Conservation (phyloP, 768 basidiomycete genomes). For the Tulasnella sp. region DNA sequence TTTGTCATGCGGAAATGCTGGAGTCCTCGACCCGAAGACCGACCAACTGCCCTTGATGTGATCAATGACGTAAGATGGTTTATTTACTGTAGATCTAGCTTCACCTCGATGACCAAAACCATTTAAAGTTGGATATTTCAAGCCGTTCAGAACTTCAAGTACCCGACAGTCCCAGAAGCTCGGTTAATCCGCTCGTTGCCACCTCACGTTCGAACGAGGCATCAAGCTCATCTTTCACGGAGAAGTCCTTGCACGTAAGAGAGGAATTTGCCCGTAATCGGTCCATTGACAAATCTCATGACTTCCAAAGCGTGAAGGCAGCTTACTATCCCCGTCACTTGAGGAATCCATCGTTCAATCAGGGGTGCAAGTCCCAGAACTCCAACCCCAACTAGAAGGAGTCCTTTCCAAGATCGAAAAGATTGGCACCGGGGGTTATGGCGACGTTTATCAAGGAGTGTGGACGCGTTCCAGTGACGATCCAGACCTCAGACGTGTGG, state of each 20-base stretch:
- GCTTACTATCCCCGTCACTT: not conserved
- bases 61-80: not conserved
- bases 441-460: not conserved
- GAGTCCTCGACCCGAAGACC: not conserved
- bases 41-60: not conserved
- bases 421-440: not conserved
- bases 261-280: too few species aligned
- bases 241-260: too few species aligned
- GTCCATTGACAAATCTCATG: too few species aligned
- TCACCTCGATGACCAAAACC: too few species aligned
- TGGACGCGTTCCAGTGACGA: not conserved
- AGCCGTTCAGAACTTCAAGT: too few species aligned
- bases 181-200: too few species aligned
- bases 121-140: too few species aligned
- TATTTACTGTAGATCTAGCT: not conserved
- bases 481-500: not conserved
- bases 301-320: not conserved
- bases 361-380: not conserved
- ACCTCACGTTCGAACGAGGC: too few species aligned
- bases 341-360: not conserved
- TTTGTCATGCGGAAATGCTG: not conserved
- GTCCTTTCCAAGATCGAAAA: not conserved
- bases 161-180: too few species aligned
- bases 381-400: not conserved
- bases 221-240: too few species aligned